phyloP scores from a whole-genome alignment of 768 basidiomycete genomes.

The Panaeolus papilionaceus region DNA sequence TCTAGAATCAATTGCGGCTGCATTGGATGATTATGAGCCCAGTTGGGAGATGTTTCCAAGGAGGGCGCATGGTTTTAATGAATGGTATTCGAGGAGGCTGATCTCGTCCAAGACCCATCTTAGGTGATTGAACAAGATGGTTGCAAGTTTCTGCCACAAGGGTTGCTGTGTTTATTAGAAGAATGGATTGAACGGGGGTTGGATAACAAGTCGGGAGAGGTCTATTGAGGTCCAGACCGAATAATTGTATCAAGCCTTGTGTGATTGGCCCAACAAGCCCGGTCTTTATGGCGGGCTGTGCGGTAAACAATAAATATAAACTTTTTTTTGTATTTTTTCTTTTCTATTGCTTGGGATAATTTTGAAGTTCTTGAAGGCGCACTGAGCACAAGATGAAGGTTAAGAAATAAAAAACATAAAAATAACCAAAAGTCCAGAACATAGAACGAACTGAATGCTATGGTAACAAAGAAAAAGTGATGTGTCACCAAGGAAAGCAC shows the following conservation, averaged over 20 bases:
- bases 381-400: neutral
- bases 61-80: neutral
- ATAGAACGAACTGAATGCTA: slow-evolving; percentile 24
- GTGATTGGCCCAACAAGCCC: neutral
- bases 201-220: neutral
- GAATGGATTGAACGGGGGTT: neutral
- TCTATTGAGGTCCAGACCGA: neutral
- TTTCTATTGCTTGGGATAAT: neutral
- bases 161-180: neutral
- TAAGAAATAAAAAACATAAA: neutral
- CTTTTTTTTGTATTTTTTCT: neutral
- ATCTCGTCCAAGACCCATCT: too few relatives aligned
- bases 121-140: too few relatives aligned
- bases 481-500: slow-evolving; percentile 18
- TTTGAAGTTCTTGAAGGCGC: too few relatives aligned
- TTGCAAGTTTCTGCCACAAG: neutral
- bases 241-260: neutral
- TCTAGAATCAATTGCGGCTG: neutral
- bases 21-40: too few relatives aligned
- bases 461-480: slow-evolving; percentile 27
- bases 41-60: neutral
- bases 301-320: neutral
- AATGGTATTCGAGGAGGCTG: too few relatives aligned
- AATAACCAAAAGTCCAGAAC: neutral
- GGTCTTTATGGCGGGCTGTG: neutral